Evolutionary conservation across 768 basidiomycete genomes (phyloP).

Genomic region (Tylopilus vinaceipallidus): DNA sequence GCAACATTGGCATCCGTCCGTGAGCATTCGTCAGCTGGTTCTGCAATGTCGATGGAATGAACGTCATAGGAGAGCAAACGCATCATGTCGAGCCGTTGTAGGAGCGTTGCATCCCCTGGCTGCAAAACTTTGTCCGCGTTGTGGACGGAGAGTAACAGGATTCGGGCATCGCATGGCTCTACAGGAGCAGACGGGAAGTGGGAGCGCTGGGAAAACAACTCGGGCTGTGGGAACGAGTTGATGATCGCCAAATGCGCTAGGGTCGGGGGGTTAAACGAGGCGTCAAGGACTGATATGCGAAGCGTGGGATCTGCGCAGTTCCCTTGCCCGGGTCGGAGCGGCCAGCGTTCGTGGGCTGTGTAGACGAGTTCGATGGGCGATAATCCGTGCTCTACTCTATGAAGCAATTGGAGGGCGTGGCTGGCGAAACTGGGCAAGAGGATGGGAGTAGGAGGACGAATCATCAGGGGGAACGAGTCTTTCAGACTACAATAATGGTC

Average conservation of each 20-base stretch:
- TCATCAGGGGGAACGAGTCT: constrained; percentile 1
- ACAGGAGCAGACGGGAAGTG: not conserved
- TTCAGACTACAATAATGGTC: not conserved
- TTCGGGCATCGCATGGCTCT: constrained; percentile 60
- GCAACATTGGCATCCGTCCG: constrained; percentile 50
- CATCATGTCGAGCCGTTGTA: constrained; percentile 91
- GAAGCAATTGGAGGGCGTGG: constrained; percentile 19
- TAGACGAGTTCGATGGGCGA: constrained; percentile 60
- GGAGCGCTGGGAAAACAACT: constrained; percentile 13
- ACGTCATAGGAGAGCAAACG: constrained; percentile 55
- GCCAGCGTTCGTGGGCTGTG: constrained; percentile 63
- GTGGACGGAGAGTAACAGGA: constrained; percentile 79
- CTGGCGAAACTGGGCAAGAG: constrained; percentile 20
- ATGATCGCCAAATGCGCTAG: constrained; percentile 79
- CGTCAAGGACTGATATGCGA: constrained; percentile 77
- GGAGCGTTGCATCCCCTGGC: constrained; percentile 65
- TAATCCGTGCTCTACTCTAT: constrained; percentile 42
- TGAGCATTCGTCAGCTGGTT: not conserved
- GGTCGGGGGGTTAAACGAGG: constrained; percentile 93
- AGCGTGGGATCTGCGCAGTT: constrained; percentile 26
- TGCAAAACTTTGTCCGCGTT: constrained; percentile 84
- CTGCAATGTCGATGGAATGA: not conserved
- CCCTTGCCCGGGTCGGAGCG: constrained; percentile 38
- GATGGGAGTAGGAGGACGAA: constrained; percentile 2
- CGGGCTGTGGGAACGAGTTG: constrained; percentile 33